Conservation (phyloP, 441 rosid genomes). For the Adansonia madagascariensis region DNA sequence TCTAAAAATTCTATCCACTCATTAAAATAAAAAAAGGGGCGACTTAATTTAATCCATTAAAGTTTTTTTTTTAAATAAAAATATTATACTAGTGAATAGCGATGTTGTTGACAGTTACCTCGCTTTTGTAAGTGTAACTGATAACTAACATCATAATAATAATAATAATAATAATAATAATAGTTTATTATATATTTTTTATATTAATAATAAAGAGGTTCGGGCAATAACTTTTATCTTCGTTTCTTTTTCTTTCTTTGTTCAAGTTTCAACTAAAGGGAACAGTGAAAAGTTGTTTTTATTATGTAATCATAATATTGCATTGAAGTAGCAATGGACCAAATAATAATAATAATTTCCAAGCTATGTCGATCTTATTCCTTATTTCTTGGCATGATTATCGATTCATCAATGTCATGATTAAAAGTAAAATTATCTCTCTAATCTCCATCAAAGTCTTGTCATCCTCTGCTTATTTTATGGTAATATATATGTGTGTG, state of each 20-base stretch:
- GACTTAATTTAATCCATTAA: neutral
- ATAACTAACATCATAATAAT: neutral
- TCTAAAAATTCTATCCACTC: too few relatives aligned
- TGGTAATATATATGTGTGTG: too few relatives aligned
- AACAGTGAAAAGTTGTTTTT: neutral
- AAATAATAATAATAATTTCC: too few relatives aligned
- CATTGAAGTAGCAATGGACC: neutral
- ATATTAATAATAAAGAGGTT: neutral
- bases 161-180: too few relatives aligned
- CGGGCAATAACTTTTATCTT: neutral
- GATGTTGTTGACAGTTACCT: neutral
- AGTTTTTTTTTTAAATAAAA: neutral
- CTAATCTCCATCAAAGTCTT: too few relatives aligned
- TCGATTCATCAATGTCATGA: too few relatives aligned
- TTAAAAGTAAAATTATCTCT: too few relatives aligned
- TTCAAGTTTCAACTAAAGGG: neutral
- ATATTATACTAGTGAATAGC: neutral
- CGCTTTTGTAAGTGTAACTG: neutral
- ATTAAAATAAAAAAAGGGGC: neutral
- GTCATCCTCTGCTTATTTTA: too few relatives aligned
- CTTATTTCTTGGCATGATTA: too few relatives aligned
- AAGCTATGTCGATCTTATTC: too few relatives aligned
- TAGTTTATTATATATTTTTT: too few relatives aligned
- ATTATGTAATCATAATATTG: neutral
- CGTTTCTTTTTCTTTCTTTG: neutral